A percentile compares a stretch with the other conserved stretches of the same genome.
Evolutionary conservation across 768 basidiomycete genomes (phyloP).

Genomic region (Fistulinella prunicolor): DNA sequence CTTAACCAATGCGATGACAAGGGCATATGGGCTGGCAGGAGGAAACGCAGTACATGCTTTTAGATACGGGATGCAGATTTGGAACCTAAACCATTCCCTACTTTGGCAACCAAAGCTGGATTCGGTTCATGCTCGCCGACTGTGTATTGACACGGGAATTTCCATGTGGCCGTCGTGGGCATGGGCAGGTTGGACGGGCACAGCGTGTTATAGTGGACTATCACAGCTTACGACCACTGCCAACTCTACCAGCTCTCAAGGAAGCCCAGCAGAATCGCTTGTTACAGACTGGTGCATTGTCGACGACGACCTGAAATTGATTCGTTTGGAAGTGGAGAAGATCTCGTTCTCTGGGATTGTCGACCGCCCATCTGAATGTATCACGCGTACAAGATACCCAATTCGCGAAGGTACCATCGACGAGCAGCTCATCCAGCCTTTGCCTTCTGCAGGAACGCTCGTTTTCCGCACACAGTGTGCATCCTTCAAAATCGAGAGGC

Average conservation of each 20-base stretch:
- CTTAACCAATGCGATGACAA: neutral
- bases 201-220: neutral
- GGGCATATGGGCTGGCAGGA: neutral
- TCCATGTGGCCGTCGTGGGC: neutral
- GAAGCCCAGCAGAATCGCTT: neutral
- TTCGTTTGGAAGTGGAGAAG: neutral
- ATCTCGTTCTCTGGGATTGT: neutral
- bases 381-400: neutral
- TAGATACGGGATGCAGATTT: neutral
- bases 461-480: neutral
- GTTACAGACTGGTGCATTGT: neutral
- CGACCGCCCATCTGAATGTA: neutral
- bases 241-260: neutral
- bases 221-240: neutral
- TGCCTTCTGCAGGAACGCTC: neutral
- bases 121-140: neutral
- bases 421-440: neutral
- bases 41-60: slow-evolving; percentile 20
- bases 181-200: neutral
- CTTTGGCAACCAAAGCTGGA: neutral
- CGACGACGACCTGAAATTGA: neutral
- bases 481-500: slow-evolving; percentile 19
- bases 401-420: neutral
- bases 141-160: neutral
- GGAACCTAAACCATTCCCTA: neutral